phyloP scores from a whole-genome alignment of 116 monocot genomes.

The Phalaenopsis hybrid region DNA sequence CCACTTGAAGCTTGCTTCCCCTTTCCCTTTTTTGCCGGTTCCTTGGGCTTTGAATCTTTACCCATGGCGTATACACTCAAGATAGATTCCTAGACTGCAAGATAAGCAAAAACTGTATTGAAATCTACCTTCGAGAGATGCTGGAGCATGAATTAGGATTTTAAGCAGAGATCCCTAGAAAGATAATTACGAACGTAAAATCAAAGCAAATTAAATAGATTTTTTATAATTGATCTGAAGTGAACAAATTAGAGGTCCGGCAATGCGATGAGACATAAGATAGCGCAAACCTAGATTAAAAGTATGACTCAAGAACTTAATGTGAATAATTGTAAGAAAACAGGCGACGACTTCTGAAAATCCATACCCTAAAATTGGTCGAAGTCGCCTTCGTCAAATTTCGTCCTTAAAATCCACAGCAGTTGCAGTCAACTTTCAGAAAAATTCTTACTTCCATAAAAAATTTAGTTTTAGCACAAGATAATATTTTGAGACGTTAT shows the following conservation, averaged over 20 bases:
- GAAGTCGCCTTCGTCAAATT: neutral
- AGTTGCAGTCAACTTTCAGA: neutral
- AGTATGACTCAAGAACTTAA: neutral
- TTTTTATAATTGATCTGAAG: neutral
- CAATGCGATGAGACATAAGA: neutral
- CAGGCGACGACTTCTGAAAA: neutral
- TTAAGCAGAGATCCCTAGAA: neutral
- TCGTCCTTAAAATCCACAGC: neutral
- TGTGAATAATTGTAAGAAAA: neutral
- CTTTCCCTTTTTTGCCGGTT: slow-evolving; percentile 47
- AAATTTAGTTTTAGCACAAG: too few species aligned
- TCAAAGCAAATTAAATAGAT: neutral
- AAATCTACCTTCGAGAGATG: neutral
- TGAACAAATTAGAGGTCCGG: neutral
- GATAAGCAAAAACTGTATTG: neutral
- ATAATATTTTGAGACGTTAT: too few species aligned
- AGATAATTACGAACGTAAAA: neutral
- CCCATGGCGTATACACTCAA: slow-evolving; percentile 34
- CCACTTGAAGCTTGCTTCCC: slow-evolving; percentile 43
- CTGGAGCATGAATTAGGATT: neutral
- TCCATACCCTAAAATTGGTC: neutral
- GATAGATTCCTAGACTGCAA: slow-evolving; percentile 1
- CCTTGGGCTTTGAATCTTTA: slow-evolving; percentile 66
- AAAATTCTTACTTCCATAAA: too few species aligned
- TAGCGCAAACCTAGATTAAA: neutral